Conservation (phyloP, 1,284 basidiomycete species). For the Vanrija sp. region DNA sequence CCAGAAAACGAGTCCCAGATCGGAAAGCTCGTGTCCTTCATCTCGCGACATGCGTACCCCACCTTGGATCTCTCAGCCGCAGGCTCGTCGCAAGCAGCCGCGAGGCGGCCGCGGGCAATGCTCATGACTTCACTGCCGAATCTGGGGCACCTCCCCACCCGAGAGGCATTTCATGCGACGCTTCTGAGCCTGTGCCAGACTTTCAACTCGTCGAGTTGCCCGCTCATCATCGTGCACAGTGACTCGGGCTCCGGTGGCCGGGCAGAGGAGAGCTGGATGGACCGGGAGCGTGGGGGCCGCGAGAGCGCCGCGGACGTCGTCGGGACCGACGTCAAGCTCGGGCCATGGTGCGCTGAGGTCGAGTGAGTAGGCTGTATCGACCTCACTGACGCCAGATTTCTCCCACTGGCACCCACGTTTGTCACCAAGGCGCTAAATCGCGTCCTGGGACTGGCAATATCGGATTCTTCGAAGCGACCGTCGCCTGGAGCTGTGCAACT, state of each 20-base stretch:
- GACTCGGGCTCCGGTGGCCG: slow-evolving; percentile 74
- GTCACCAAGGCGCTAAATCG: slow-evolving; percentile 71
- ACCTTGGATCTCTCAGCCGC: slow-evolving; percentile 59
- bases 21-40: slow-evolving; percentile 72
- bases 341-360: slow-evolving; percentile 65
- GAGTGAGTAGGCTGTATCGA: slow-evolving; percentile 52
- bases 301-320: slow-evolving; percentile 50
- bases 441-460: slow-evolving; percentile 57
- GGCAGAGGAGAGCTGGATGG: slow-evolving; percentile 52
- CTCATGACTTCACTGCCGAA: slow-evolving; percentile 92
- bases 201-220: slow-evolving; percentile 52
- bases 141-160: slow-evolving; percentile 69
- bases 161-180: slow-evolving; percentile 68
- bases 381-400: slow-evolving; percentile 60
- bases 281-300: slow-evolving; percentile 53
- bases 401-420: slow-evolving; percentile 82
- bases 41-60: slow-evolving; percentile 62
- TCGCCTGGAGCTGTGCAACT: slow-evolving; percentile 65
- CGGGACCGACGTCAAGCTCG: slow-evolving; percentile 62
- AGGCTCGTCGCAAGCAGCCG: slow-evolving; percentile 21
- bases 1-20: slow-evolving; percentile 61
- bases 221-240: slow-evolving; percentile 78
- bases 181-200: slow-evolving; percentile 58
- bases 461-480: slow-evolving; percentile 45
- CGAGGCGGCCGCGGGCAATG: slow-evolving; percentile 53